Conservation (phyloP, 257 asterid genomes). For the Penstemon newberryi region DNA sequence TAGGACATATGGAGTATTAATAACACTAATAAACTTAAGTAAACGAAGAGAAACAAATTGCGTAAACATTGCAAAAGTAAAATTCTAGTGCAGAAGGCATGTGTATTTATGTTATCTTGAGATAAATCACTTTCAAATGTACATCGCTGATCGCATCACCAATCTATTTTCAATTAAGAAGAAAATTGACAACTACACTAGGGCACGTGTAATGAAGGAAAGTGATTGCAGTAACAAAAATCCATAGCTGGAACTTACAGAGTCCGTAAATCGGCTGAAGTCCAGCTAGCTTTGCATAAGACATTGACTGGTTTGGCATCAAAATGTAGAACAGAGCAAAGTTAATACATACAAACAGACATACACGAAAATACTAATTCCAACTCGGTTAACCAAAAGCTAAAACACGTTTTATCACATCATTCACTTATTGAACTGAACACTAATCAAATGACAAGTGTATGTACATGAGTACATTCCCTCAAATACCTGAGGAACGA, state of each 20-base stretch:
- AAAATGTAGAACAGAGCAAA: constrained; percentile 16
- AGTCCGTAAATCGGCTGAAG: constrained; percentile 97
- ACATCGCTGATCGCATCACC: constrained; percentile 18
- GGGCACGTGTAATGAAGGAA: background rate
- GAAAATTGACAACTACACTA: constrained; percentile 14
- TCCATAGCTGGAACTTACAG: constrained; percentile 56
- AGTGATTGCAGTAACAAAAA: constrained; percentile 10
- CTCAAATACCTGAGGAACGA: constrained; percentile 83
- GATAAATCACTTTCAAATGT: too few relatives aligned
- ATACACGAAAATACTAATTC: too few relatives aligned
- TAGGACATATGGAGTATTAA: too few relatives aligned
- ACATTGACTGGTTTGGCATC: constrained; percentile 74
- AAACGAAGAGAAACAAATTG: too few relatives aligned
- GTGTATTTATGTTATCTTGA: too few relatives aligned
- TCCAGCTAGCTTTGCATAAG: constrained; percentile 98
- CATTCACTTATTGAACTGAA: constrained; percentile 9
- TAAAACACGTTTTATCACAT: constrained; percentile 1
- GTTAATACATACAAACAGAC: too few relatives aligned
- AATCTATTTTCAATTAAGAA: background rate
- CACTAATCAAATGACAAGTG: background rate
- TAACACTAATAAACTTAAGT: too few relatives aligned
- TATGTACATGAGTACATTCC: background rate
- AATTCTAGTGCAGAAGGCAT: too few relatives aligned
- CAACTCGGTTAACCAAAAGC: too few relatives aligned
- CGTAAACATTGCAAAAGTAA: too few relatives aligned